These are phyloP conservation scores for Hyphopichia pseudoburtonii DNA, from an alignment of 1,139 yeast species.

Conservation along the genomic window DNA sequence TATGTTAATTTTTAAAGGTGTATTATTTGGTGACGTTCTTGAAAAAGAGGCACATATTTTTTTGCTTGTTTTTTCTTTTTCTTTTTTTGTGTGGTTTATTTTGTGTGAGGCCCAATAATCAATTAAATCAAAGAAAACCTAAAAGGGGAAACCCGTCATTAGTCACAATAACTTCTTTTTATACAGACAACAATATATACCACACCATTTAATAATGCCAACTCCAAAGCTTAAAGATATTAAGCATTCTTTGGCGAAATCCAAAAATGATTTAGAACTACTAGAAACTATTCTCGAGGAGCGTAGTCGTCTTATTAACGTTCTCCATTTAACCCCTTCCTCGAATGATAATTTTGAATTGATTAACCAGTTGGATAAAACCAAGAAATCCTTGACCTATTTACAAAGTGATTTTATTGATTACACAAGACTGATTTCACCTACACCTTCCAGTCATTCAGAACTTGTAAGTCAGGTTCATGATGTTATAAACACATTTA, in stretches of 20 bases:
- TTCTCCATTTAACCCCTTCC: conserved; percentile 50
- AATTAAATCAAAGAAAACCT: too few relatives aligned
- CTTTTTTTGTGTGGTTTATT: too few relatives aligned
- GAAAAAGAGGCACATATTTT: too few relatives aligned
- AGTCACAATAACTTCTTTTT: too few relatives aligned
- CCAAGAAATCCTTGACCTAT: conserved; percentile 27
- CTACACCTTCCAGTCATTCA: conserved; percentile 3
- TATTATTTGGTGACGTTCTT: too few relatives aligned
- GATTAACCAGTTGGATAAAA: conserved; percentile 38
- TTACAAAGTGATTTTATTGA: conserved; percentile 33
- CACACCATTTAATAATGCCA: conserved; percentile 4
- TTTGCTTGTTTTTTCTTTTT: too few relatives aligned
- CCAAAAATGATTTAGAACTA: conserved; percentile 27
- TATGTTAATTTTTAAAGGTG: too few relatives aligned
- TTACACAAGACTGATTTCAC: conserved; percentile 3
- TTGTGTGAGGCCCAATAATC: too few relatives aligned
- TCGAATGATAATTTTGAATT: conserved; percentile 56
- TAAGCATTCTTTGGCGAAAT: conserved; percentile 14
- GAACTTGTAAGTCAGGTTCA: background rate
- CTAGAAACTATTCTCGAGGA: conserved; percentile 49
- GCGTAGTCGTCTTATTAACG: conserved; percentile 41
- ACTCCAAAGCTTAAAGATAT: conserved; percentile 12
- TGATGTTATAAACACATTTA: conserved; percentile 3
- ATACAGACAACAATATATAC: background rate
- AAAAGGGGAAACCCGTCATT: too few relatives aligned